phyloP scores from a whole-genome alignment of 768 basidiomycete genomes.

The Lactarius deliciosus region DNA sequence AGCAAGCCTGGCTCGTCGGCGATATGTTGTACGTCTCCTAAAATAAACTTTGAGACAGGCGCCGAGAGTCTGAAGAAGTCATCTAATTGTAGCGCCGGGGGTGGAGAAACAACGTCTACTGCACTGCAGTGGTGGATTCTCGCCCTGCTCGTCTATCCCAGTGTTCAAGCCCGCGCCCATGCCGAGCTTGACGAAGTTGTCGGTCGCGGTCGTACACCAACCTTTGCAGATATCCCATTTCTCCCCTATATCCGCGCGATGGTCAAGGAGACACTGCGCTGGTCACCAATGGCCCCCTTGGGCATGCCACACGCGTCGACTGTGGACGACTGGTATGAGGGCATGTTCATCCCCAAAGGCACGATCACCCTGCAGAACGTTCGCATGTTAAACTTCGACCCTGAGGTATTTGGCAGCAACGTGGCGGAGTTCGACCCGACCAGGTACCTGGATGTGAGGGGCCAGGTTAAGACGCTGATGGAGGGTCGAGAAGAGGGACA shows the following conservation, averaged over 20 bases:
- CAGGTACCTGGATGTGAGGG: constrained; percentile 7
- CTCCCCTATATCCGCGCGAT: constrained; percentile 43
- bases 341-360: constrained; percentile 26
- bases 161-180: constrained; percentile 40
- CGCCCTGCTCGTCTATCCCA: constrained; percentile 42
- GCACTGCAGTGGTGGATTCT: constrained; percentile 40
- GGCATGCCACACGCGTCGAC: constrained; percentile 18
- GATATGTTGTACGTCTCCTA: constrained; percentile 18
- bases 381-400: not conserved
- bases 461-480: constrained; percentile 1
- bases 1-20: constrained; percentile 25
- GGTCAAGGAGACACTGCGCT: constrained; percentile 37
- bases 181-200: constrained; percentile 44
- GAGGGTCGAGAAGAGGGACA: constrained; percentile 35
- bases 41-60: not conserved
- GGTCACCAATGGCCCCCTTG: constrained; percentile 31
- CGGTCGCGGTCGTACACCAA: constrained; percentile 38
- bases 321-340: constrained; percentile 20
- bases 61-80: not conserved
- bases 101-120: constrained; percentile 14
- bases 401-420: not conserved
- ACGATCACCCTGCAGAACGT: constrained; percentile 1
- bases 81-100: not conserved
- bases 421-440: not conserved
- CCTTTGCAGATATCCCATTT: constrained; percentile 34